Evolutionary conservation across 2,329 filamentous ascomycete species (phyloP), one percentile per base, ranked within the genome.

Genomic region (Penicillium occitanis): DNA sequence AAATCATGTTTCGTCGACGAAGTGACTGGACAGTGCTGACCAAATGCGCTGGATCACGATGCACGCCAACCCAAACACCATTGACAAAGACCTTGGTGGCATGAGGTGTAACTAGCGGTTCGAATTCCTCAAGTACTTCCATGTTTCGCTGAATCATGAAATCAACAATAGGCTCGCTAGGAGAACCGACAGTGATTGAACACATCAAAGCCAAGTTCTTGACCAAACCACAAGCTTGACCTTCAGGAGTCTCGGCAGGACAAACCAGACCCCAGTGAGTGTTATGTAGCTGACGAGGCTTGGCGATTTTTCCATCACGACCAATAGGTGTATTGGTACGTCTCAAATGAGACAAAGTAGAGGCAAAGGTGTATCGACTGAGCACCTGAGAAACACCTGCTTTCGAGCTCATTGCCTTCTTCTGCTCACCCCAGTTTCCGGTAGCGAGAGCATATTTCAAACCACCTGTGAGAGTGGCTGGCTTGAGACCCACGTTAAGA

Each of bases 351-450:
- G 95, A 99, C 51, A 99, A 81, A 0, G 94, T 98, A 48, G 96
- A 99, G 17, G 95, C 89, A 75, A 97, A 99, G 0, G 96, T 98
- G 78, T 98, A 99, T 77, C 95, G 88, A 82, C 97, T 99, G 74
- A 99, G 82, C 80, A 99, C 96, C 81, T 99, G 95, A 58, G 94
- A 98, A 57, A 99, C 95, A 85, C 95, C 96, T 57, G 95, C 95
- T 70, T 96, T 98, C 1, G 93, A 92, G 72, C 90, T 94, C 73
- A 91, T 91, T 22, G 95, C 93, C 83, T 98, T 99, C 86, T 98
- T 99, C 83, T 99, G 95, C 71, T 99, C 95, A 75, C 95, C 96
- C 96, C 95, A 99, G 80, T 99, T 99, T 71, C 95, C 95, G 14
- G 95, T 99, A 30, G 95, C 94, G 68, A 99, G 84, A 62, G 95